Evolutionary conservation across 306 rosid species (phyloP).

Genomic region (Quercus ilex): DNA sequence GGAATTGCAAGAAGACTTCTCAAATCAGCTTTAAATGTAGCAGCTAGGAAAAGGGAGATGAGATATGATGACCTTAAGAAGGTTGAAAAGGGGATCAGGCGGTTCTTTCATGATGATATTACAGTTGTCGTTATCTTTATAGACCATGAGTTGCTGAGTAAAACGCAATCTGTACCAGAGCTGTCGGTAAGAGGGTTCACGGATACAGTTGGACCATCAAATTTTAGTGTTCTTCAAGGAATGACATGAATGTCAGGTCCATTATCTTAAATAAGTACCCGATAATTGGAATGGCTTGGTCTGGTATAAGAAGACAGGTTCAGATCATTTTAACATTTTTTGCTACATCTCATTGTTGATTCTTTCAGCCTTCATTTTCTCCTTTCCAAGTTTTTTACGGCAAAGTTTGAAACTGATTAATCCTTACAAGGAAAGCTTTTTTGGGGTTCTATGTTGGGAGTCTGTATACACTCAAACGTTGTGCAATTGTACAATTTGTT

Average conservation of each 20-base stretch:
- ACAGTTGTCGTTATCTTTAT: conserved; percentile 71
- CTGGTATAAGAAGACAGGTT: conserved; percentile 31
- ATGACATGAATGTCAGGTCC: conserved; percentile 37
- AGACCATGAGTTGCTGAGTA: conserved; percentile 57
- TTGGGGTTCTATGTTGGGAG: conserved; percentile 15
- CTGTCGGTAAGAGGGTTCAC: conserved; percentile 66
- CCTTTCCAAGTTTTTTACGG: conserved; percentile 18
- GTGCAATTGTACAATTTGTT: conserved; percentile 7
- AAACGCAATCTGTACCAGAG: conserved; percentile 49
- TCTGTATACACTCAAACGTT: conserved; percentile 18
- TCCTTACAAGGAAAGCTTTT: background rate
- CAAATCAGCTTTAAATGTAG: conserved; percentile 59
- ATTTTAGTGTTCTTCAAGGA: conserved; percentile 44
- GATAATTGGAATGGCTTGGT: conserved; percentile 31
- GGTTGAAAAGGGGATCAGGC: conserved; percentile 63
- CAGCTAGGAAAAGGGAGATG: conserved; percentile 69
- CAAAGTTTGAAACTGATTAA: conserved; percentile 17
- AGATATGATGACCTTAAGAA: conserved; percentile 69
- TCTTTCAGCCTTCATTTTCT: conserved; percentile 24
- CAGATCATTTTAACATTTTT: conserved; percentile 38
- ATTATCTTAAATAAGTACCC: conserved; percentile 24
- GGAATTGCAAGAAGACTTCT: conserved; percentile 76
- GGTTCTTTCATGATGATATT: conserved; percentile 77
- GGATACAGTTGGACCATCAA: conserved; percentile 71
- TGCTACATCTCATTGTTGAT: conserved; percentile 52